Base-by-base conservation (phyloP, 176 grass and related monocot species). In the Poa pratensis region DNA sequence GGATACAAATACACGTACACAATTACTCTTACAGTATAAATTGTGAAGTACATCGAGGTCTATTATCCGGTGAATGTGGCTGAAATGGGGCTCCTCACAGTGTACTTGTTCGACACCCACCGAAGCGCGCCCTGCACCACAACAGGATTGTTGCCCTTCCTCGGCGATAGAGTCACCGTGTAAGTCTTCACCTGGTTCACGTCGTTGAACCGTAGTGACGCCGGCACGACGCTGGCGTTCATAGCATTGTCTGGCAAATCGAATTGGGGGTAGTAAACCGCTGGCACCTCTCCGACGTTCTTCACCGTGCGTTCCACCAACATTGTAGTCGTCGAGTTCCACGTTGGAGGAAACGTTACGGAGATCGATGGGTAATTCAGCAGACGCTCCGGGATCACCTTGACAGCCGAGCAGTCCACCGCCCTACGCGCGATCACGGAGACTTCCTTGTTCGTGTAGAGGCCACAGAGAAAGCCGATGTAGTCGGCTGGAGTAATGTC, bases 321-420 rank as follows among this genome's bases (percentile, higher is more conserved):
- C 22, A 75, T 19, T 0, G 77, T 75, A 8, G 0, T 11, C 43
- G 57, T 69, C 28, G 58, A 5, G 23, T 83, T 87, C 66, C 16
- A 59, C 24, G 75, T 20, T 7, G 11, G 18, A 6, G 17, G 68
- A 68, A 76, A 61, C 6, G 3, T 37, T 13, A 85, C 30, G 2
- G 82, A 85, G 60, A 93, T 87, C 42, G 91, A 93, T 6, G 88
- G 88, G 77, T 93, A 88, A 14, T 93, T 93, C 7, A 93, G 85
- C 19, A 37, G 12, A 50, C 5, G 73, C 15, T 28, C 71, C 1
- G 82, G 60, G 42, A 90, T 83, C 79, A 58, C 55, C 43, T 2
- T 20, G 34, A 79, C 40, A 42, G 16, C 14, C 12, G 76, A 88
- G 87, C 88, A 93, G 59, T 90, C 60, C 0, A 87, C 66, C 0